Evolutionary conservation across 345 rosid genomes (phyloP), one percentile per base, ranked within the genome.

Genomic region (Excoecaria agallocha): DNA sequence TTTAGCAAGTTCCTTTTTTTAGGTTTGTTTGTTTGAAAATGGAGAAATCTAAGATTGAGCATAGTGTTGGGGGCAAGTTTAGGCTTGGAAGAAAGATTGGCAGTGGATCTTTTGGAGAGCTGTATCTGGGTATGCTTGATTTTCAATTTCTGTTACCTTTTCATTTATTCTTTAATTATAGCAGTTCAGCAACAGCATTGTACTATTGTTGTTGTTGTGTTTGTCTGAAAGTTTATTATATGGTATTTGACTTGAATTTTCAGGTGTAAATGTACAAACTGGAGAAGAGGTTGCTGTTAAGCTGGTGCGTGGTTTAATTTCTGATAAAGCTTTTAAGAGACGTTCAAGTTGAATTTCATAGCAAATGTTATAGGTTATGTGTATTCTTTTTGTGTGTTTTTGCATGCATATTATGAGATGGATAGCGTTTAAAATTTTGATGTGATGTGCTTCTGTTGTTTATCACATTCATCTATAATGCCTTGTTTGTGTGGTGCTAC

Each of bases 31-130:
- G 56, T 48, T 24, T 19, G 66, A 54, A 4, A 57, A 77, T 77
- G 80, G 80, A 77, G 54, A 77, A 81, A 77, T 37, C 77, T 19
- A 81, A 81, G 81, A 86, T 89, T 85, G 97, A 90, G 73, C 90
- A 80, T 51, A 76, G 81, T 52, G 84, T 90, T 69, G 98, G 96
- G 69, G 94, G 89, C n/a, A 94, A 90, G 81, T 94, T 84, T 80
- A 94, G 86, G 93, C 90, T 94, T 16, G 98, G 98, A 52, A 84
- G 97, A 66, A 94, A 94, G 92, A 93, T 94, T 79, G 98, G 97
- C 65, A 92, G 97, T 80, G 98, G 98, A 82, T 92, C 96, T 5
- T 92, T 94, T 67, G 98, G 98, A 54, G 97, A 94, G 76, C 88
- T 94, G 12, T 92, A 85, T 84, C 77, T 92, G 74, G 97, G 98